These are phyloP conservation scores for Tolypocladium capitatum DNA, from an alignment of 2,329 filamentous ascomycete genomes.

Conservation along the genomic window DNA sequence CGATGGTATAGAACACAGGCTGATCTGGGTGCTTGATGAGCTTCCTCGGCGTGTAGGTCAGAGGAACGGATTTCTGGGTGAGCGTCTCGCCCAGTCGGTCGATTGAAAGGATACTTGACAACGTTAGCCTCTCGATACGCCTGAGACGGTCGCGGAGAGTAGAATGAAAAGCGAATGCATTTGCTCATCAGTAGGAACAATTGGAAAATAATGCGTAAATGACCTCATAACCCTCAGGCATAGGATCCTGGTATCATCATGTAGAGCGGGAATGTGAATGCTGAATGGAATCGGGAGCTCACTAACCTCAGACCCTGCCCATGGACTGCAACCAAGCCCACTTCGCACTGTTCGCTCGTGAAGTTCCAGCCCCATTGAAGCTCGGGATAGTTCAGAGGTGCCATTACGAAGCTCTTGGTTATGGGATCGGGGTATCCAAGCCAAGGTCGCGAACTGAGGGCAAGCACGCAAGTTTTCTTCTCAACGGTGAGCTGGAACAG, in stretches of 20 bases:
- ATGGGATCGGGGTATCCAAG: constrained; percentile 84
- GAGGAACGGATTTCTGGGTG: constrained; percentile 70
- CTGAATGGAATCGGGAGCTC: constrained; percentile 1
- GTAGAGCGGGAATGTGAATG: constrained; percentile 8
- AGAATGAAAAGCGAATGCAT: constrained; percentile 6
- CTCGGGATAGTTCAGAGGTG: constrained; percentile 75
- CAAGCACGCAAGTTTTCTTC: constrained; percentile 72
- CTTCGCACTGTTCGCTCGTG: constrained; percentile 82
- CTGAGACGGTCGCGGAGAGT: neutral
- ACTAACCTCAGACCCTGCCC: constrained; percentile 73
- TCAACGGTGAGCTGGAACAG: constrained; percentile 86
- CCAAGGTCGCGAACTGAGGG: constrained; percentile 89
- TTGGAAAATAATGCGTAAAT: constrained; percentile 51
- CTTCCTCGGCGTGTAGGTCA: constrained; percentile 81
- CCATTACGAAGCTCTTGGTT: constrained; percentile 80
- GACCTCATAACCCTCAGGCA: constrained; percentile 41
- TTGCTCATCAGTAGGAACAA: constrained; percentile 87
- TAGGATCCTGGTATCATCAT: constrained; percentile 57
- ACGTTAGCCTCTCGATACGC: neutral
- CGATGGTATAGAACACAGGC: constrained; percentile 84
- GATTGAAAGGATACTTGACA: constrained; percentile 68
- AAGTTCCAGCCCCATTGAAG: constrained; percentile 96
- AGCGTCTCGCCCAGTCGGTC: constrained; percentile 77
- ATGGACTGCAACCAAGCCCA: constrained; percentile 90
- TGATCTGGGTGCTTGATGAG: constrained; percentile 80